These are phyloP conservation scores for Aschersonia sp. DNA, from an alignment of 2,329 filamentous ascomycete genomes.

Conservation along the genomic window DNA sequence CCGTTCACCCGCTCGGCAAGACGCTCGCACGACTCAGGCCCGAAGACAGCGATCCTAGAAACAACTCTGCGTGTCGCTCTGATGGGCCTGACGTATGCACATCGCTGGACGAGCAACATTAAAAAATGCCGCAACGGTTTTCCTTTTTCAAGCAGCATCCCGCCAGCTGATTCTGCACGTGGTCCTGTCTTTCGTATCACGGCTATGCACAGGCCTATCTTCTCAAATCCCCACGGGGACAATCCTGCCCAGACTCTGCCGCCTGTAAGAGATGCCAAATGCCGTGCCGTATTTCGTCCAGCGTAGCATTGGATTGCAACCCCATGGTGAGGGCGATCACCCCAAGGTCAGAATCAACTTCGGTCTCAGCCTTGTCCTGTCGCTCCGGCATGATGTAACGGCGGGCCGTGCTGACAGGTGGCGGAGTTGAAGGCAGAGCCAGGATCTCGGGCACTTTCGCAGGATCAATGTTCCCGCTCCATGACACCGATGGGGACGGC, in stretches of 20 bases:
- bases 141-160: too few relatives aligned
- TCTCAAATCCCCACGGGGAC: too few relatives aligned
- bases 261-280: slow-evolving; percentile 16
- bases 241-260: not conserved
- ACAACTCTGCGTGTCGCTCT: too few relatives aligned
- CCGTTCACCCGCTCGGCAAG: too few relatives aligned
- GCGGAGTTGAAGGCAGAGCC: slow-evolving; percentile 5
- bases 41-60: too few relatives aligned
- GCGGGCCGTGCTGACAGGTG: not conserved
- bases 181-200: too few relatives aligned
- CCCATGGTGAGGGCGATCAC: slow-evolving; percentile 19
- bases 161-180: too few relatives aligned
- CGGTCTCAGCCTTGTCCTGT: not conserved
- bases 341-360: slow-evolving; percentile 17
- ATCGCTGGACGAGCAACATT: too few relatives aligned
- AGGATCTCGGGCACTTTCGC: slow-evolving; percentile 7
- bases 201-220: too few relatives aligned
- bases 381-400: not conserved
- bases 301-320: slow-evolving; percentile 17
- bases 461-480: slow-evolving; percentile 5
- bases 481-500: slow-evolving; percentile 5
- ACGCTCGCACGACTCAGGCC: too few relatives aligned
- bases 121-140: too few relatives aligned
- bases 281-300: slow-evolving; percentile 18
- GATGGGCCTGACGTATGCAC: too few relatives aligned